phyloP scores from a whole-genome alignment of 192 early-diverging fungal species.

The Lobosporangium transversale region DNA sequence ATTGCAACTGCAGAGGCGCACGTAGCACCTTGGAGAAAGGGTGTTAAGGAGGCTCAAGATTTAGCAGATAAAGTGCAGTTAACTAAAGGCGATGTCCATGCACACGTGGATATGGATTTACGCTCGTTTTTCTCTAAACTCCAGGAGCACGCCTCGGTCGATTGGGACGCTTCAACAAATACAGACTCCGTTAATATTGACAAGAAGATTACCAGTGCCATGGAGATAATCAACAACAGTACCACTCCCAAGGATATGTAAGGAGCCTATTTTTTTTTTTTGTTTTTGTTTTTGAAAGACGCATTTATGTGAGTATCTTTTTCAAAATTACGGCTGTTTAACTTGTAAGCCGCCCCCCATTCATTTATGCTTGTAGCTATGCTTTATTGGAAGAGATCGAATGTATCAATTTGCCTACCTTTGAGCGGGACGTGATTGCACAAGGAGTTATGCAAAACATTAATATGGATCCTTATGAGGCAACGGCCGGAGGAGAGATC shows the following conservation, averaged over 20 bases:
- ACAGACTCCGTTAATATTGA: neutral
- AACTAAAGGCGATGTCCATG: neutral
- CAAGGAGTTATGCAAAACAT: slow-evolving; percentile 5
- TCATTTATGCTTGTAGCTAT: slow-evolving; percentile 12
- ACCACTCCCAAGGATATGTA: slow-evolving; percentile 2
- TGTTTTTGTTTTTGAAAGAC: neutral
- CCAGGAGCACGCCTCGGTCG: neutral
- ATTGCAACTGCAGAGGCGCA: slow-evolving; percentile 4
- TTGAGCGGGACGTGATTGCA: neutral
- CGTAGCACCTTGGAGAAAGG: slow-evolving; percentile 19
- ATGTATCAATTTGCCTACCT: neutral
- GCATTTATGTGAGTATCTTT: too few species aligned
- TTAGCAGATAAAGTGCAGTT: neutral
- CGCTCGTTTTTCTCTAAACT: neutral
- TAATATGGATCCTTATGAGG: slow-evolving; percentile 7
- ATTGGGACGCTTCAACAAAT: neutral
- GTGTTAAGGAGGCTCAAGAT: slow-evolving; percentile 4
- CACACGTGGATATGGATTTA: slow-evolving; percentile 3
- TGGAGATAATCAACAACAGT: slow-evolving; percentile 7
- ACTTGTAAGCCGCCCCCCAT: too few species aligned
- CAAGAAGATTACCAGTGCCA: slow-evolving; percentile 5
- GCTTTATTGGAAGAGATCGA: slow-evolving; percentile 5
- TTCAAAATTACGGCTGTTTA: too few species aligned
- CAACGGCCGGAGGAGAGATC: neutral
- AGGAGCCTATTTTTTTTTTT: too few species aligned